These are phyloP conservation scores for Sarocladiaceae sp. DNA, from an alignment of 2,329 filamentous ascomycete genomes.

Conservation along the genomic window DNA sequence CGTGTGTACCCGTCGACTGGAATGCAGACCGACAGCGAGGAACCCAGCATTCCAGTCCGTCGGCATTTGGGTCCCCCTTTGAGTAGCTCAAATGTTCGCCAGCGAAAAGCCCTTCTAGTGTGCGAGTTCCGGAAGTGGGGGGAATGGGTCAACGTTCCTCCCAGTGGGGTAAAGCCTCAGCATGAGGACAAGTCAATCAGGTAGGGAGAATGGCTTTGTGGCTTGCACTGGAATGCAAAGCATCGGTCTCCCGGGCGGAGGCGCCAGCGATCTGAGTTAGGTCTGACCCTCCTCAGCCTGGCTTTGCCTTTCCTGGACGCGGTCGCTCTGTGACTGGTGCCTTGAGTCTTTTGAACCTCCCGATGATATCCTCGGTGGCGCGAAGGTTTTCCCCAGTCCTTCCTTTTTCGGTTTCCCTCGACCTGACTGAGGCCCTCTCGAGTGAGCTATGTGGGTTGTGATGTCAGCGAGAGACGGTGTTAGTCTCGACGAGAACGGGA, in stretches of 20 bases:
- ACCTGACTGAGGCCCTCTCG: no score
- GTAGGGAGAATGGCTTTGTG: no score
- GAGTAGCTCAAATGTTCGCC: no score
- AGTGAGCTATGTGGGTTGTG: no score
- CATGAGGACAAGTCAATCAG: no score
- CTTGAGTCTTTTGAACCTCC: background rate
- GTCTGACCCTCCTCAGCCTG: no score
- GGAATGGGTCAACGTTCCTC: background rate
- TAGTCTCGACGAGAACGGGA: no score
- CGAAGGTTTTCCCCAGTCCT: background rate
- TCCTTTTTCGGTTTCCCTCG: background rate
- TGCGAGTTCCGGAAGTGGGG: background rate
- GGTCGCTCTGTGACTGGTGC: no score
- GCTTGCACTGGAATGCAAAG: background rate
- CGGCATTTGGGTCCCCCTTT: background rate
- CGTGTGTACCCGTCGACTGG: background rate
- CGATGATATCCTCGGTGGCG: background rate
- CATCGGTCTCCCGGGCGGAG: background rate
- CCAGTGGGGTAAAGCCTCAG: no score
- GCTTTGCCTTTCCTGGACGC: no score
- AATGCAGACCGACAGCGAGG: background rate
- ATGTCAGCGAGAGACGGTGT: no score
- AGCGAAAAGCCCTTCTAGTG: no score
- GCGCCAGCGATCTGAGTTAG: background rate
- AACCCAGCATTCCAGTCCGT: slow-evolving; percentile 2